phyloP scores from a whole-genome alignment of 139 green algal species.

The Chlorella sorokiniana region DNA sequence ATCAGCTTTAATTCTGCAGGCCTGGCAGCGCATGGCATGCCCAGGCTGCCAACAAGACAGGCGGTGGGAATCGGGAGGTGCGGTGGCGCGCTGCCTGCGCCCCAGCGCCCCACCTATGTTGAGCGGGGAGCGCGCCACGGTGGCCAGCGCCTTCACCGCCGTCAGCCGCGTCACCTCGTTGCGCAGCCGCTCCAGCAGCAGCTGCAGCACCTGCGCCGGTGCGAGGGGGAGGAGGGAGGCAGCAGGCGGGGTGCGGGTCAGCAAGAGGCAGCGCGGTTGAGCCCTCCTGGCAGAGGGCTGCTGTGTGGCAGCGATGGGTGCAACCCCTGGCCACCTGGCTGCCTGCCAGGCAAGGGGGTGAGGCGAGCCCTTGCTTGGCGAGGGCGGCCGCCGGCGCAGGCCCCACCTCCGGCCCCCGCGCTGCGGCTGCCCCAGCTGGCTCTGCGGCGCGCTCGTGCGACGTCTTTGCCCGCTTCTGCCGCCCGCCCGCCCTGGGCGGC shows the following conservation, averaged over 20 bases:
- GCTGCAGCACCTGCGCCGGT: slow-evolving; percentile 49
- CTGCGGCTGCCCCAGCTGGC: not conserved
- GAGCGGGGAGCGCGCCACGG: slow-evolving; percentile 70
- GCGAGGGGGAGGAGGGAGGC: not conserved
- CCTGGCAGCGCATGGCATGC: too few relatives aligned
- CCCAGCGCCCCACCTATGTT: slow-evolving; percentile 19
- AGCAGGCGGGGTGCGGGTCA: too few relatives aligned
- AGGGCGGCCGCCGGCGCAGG: not conserved
- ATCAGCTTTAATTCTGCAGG: not conserved
- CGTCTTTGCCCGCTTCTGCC: slow-evolving; percentile 25
- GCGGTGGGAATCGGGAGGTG: too few relatives aligned
- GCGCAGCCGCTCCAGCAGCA: slow-evolving; percentile 87
- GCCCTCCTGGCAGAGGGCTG: too few relatives aligned
- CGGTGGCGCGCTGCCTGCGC: not conserved
- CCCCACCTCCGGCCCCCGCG: slow-evolving; percentile 4
- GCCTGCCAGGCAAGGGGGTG: too few relatives aligned
- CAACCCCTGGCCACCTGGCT: too few relatives aligned
- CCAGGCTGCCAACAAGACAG: too few relatives aligned
- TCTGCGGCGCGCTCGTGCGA: not conserved
- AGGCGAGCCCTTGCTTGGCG: too few relatives aligned
- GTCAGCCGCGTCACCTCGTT: slow-evolving; percentile 93
- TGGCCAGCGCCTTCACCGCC: slow-evolving; percentile 80
- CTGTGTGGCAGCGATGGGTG: too few relatives aligned
- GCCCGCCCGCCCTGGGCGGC: slow-evolving; percentile 8
- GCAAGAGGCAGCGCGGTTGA: not conserved